Evolutionary conservation across 1,139 yeast species (phyloP).

Genomic region (Saccharomyces hybrid): DNA sequence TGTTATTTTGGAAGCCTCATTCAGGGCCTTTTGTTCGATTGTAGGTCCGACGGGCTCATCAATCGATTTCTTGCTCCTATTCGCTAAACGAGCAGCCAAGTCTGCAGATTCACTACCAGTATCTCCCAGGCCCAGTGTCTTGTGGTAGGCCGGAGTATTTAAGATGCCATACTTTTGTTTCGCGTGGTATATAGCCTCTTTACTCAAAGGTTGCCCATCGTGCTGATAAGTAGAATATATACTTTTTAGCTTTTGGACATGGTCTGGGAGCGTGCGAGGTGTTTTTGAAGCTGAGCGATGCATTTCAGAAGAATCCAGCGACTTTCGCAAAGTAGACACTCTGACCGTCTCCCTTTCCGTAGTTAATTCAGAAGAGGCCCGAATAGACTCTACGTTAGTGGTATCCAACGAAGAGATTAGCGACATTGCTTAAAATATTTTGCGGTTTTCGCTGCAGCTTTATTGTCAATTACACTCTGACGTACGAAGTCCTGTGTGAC

Average conservation of each 20-base stretch:
- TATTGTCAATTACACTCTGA: background rate
- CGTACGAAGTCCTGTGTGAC: background rate
- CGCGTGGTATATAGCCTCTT: conserved; percentile 65
- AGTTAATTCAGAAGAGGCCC: background rate
- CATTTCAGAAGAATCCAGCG: background rate
- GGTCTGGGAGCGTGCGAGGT: background rate
- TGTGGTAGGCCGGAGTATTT: conserved; percentile 1
- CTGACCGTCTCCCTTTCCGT: background rate
- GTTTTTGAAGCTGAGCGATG: background rate
- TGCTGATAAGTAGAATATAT: conserved; percentile 42
- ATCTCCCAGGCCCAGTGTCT: background rate
- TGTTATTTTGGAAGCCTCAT: background rate
- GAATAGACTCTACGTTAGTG: background rate
- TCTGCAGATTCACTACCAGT: background rate
- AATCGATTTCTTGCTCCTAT: background rate
- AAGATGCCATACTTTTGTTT: conserved; percentile 51
- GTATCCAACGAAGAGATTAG: background rate
- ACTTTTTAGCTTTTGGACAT: background rate
- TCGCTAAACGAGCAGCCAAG: background rate
- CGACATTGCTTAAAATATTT: background rate
- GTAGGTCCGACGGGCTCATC: background rate
- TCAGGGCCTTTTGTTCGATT: background rate
- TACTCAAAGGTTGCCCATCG: conserved; percentile 53
- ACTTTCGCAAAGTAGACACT: background rate
- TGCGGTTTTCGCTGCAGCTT: background rate